Evolutionary conservation across 2,329 filamentous ascomycete species (phyloP), one percentile per base, ranked within the genome.

Genomic region (Neurospora crassa): DNA sequence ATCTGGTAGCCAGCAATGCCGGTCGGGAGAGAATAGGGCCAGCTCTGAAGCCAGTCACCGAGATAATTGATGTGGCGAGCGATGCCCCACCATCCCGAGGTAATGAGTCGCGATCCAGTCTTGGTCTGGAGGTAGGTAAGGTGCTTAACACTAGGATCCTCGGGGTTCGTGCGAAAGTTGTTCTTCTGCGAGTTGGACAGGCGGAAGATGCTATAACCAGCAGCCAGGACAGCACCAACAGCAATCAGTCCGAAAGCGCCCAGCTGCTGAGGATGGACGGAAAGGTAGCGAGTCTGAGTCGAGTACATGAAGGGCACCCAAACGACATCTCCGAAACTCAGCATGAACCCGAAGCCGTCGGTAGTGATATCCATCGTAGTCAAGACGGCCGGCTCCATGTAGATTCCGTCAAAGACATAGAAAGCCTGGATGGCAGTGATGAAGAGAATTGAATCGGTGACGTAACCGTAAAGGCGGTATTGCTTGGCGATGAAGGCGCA

Each of bases 151-250:
- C 86, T 86, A 0, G 94, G 92, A 78, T 97, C 92, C 41, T 90
- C 84, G 40, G 94, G 94, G 80, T 97, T 89, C 43, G 89, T 96
- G 72, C 96, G 90, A 89, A 98, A 98, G 34, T 88, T 87, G 82
- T 97, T 97, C 89, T 98, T 98, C 83, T 97, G 90, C 81, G 89
- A 93, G 86, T 98, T 98, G 79, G 93, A 89, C n/a, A 91, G 86
- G 72, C 95, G 94, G 89, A 98, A 98, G 80, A 97, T 94, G 80
- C 88, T 91, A 82, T 95, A 97, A n/a, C 93, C 94, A 1, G 87
- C 78, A 0, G 84, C 84, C 70, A 95, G 89, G 16, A 96, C 85
- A 4, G 85, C 85, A 40, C 92, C 80, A 68, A 96, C 90, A 11
- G 84, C 85, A 0, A 86, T 81, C 16, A 93, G 84, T 12, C 92